Conservation (phyloP, 306 rosid genomes). For the Elaeagnus macrophylla region DNA sequence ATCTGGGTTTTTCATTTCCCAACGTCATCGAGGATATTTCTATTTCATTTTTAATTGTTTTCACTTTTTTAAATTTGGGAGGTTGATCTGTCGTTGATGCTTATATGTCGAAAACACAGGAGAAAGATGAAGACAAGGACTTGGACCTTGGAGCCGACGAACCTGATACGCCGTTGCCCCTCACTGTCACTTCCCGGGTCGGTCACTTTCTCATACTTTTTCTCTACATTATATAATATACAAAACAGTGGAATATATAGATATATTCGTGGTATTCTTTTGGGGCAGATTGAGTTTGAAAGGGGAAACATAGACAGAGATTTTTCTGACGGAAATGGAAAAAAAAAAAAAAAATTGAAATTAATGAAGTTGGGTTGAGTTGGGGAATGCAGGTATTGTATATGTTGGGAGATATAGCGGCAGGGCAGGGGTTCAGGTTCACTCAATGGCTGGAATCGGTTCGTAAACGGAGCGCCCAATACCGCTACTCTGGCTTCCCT, state of each 20-base stretch:
- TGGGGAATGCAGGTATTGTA: slow-evolving; percentile 57
- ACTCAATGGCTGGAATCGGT: slow-evolving; percentile 90
- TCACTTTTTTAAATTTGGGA: neutral
- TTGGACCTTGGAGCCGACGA: slow-evolving; percentile 38
- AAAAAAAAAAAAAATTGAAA: neutral
- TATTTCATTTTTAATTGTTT: too few species aligned
- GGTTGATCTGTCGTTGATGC: neutral
- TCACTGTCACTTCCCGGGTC: slow-evolving; percentile 73
- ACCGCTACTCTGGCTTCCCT: slow-evolving; percentile 67
- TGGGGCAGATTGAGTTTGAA: neutral
- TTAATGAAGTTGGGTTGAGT: neutral
- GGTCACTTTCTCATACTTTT: neutral
- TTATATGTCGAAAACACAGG: slow-evolving; percentile 37
- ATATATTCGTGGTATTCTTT: too few species aligned
- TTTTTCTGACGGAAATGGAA: neutral
- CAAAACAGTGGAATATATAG: too few species aligned
- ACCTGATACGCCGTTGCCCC: slow-evolving; percentile 60
- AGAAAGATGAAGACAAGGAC: slow-evolving; percentile 30
- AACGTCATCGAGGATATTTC: too few species aligned
- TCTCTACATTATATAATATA: neutral
- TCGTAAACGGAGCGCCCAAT: slow-evolving; percentile 59
- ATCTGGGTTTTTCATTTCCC: slow-evolving; percentile 18
- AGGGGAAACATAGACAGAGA: too few species aligned
- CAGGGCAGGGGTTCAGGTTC: slow-evolving; percentile 78
- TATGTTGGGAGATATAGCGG: slow-evolving; percentile 77